phyloP scores from a whole-genome alignment of 768 basidiomycete species.

The Lyophyllum shimeji region DNA sequence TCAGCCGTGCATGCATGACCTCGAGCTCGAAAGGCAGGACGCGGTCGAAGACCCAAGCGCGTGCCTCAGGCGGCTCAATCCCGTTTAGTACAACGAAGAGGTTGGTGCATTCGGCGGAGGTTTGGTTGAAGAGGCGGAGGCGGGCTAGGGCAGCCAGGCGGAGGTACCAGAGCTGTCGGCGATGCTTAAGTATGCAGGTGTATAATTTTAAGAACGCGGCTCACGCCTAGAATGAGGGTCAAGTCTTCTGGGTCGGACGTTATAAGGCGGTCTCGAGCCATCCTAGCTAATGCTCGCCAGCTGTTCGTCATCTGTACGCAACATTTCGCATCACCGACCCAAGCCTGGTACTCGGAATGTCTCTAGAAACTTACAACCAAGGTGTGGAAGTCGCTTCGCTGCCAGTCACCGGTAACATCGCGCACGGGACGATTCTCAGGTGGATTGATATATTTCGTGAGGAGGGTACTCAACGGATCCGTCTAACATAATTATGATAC shows the following conservation, averaged over 20 bases:
- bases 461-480: constrained; percentile 76
- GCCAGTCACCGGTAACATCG: constrained; percentile 76
- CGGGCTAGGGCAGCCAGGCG: constrained; percentile 78
- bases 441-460: constrained; percentile 82
- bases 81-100: constrained; percentile 69
- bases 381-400: constrained; percentile 69
- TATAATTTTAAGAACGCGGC: constrained; percentile 22
- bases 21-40: constrained; percentile 61
- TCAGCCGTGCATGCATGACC: constrained; percentile 71
- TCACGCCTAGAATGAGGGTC: constrained; percentile 62
- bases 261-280: constrained; percentile 80
- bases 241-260: constrained; percentile 69
- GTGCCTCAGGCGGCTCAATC: constrained; percentile 52
- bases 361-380: constrained; percentile 63
- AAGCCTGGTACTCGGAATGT: constrained; percentile 13
- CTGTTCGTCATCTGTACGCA: constrained; percentile 76
- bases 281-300: constrained; percentile 81
- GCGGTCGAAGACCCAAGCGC: constrained; percentile 58
- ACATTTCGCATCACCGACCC: constrained; percentile 17
- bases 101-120: constrained; percentile 81
- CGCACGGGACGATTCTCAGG: constrained; percentile 72
- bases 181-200: not conserved
- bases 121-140: constrained; percentile 83
- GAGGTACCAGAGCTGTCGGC: constrained; percentile 74
- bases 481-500: constrained; percentile 61